These are phyloP conservation scores for Saturnispora besseyi DNA, from an alignment of 805 yeast species.

Conservation along the genomic window DNA sequence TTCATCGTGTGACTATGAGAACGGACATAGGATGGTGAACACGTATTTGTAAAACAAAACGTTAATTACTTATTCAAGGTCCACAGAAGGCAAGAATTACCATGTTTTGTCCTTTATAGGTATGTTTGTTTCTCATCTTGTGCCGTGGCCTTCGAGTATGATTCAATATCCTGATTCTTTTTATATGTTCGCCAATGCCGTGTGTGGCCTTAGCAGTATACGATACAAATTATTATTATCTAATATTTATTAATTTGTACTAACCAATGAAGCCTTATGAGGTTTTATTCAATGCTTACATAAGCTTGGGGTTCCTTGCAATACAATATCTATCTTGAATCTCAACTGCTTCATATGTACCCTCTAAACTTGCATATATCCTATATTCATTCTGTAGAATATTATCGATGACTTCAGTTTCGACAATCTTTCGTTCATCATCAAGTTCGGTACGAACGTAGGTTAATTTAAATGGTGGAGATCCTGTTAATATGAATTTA, in stretches of 20 bases:
- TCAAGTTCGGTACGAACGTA: conserved; percentile 56
- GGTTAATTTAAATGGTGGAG: conserved; percentile 83
- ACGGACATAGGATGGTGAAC: no score
- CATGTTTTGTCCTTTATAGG: no score
- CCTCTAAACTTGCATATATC: conserved; percentile 75
- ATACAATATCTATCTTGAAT: conserved; percentile 78
- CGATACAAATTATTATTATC: no score
- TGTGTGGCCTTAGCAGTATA: no score
- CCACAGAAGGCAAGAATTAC: no score
- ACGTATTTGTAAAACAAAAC: no score
- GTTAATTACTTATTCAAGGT: no score
- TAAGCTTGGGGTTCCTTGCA: conserved; percentile 26
- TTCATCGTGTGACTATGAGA: neutral
- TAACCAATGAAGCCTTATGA: neutral
- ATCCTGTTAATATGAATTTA: conserved; percentile 71
- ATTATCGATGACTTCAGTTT: conserved; percentile 54
- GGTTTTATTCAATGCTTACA: neutral
- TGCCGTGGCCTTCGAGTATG: no score
- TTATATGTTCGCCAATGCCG: no score
- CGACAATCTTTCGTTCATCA: conserved; percentile 32
- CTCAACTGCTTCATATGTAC: conserved; percentile 87
- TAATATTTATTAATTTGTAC: no score
- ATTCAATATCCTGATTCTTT: no score
- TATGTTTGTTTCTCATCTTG: no score
- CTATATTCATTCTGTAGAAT: conserved; percentile 62